Conservation (phyloP, 768 basidiomycete species). For the Hypholoma fasciculare region DNA sequence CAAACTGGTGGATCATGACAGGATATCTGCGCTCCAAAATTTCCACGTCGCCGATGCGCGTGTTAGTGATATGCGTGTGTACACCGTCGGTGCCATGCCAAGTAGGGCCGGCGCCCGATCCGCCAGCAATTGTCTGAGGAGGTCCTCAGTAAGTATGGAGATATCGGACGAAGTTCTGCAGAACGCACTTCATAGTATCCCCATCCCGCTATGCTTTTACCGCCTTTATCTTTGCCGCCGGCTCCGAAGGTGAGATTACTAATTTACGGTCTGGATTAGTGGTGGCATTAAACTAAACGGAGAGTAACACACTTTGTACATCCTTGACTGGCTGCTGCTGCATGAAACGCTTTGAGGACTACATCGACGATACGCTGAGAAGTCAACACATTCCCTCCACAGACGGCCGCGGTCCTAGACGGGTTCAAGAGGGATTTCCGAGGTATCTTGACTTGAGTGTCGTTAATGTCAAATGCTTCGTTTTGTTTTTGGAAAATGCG, state of each 20-base stretch:
- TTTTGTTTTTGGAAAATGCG: not conserved
- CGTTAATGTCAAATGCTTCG: not conserved
- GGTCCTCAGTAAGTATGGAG: conserved; percentile 8
- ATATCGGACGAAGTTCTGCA: conserved; percentile 3
- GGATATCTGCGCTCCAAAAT: conserved; percentile 94
- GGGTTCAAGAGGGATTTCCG: conserved; percentile 78
- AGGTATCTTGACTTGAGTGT: conserved; percentile 69
- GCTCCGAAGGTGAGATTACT: conserved; percentile 90
- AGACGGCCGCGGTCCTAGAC: conserved; percentile 85
- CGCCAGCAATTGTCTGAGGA: conserved; percentile 86
- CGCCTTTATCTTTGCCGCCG: conserved; percentile 84
- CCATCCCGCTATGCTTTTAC: conserved; percentile 77
- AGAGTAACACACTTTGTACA: conserved; percentile 74
- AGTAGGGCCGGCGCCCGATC: conserved; percentile 83
- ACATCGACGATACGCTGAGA: conserved; percentile 95
- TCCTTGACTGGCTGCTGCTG: conserved; percentile 90
- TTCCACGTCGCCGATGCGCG: conserved; percentile 91
- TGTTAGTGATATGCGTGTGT: conserved; percentile 93
- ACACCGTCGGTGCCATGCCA: conserved; percentile 96
- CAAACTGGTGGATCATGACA: conserved; percentile 84
- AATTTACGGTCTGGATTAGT: conserved; percentile 8
- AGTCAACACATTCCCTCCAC: conserved; percentile 90
- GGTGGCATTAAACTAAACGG: not conserved
- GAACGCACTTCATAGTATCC: conserved; percentile 78
- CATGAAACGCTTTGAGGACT: conserved; percentile 89